Conservation (phyloP, 257 asterid species). For the Voacanga thouarsii region DNA sequence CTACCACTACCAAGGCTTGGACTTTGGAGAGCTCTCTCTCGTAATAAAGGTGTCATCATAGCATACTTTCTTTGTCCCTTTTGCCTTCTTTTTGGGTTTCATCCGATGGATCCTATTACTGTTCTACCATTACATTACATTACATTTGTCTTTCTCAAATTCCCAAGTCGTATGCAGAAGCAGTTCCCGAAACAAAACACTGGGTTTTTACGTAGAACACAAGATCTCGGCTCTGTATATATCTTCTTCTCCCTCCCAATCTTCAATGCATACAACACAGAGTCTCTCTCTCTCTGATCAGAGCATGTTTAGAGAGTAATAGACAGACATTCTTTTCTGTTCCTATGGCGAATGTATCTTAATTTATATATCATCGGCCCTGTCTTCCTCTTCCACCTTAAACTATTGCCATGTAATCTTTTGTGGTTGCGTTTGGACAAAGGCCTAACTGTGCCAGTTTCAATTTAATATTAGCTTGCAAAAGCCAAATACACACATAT, state of each 20-base stretch:
- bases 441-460: too few species aligned
- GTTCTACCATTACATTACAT: too few species aligned
- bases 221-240: not conserved
- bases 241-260: not conserved
- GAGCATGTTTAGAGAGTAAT: conserved; percentile 22
- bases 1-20: too few species aligned
- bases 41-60: not conserved
- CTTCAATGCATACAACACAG: not conserved
- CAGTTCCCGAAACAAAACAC: not conserved
- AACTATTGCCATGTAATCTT: not conserved
- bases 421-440: conserved; percentile 13
- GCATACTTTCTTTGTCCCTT: conserved; percentile 15
- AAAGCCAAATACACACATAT: too few species aligned
- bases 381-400: not conserved
- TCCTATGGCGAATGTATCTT: conserved; percentile 39
- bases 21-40: too few species aligned
- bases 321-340: conserved; percentile 73
- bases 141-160: conserved; percentile 8
- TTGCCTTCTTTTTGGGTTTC: not conserved
- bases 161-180: not conserved
- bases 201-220: conserved; percentile 9
- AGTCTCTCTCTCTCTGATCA: not conserved
- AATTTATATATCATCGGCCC: conserved; percentile 19
- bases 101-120: not conserved
- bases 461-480: too few species aligned